Conservation (phyloP, 2,329 filamentous ascomycete species). For the Cercospora janseana region DNA sequence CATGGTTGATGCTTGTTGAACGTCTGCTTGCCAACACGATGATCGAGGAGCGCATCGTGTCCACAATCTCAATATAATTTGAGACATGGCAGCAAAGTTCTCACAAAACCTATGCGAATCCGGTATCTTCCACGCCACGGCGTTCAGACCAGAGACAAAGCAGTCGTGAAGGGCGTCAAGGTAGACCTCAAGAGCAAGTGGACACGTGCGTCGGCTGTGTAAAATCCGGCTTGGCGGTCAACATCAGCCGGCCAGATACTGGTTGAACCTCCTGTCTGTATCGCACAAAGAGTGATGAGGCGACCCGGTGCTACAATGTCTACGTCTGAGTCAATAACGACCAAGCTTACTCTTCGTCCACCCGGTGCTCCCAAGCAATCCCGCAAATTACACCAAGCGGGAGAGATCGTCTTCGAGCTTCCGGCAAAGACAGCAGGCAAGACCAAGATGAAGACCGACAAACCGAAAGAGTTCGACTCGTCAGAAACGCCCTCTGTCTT, state of each 20-base stretch:
- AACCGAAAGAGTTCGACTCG: conserved; percentile 15
- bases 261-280: no score
- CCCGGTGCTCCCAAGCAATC: not conserved
- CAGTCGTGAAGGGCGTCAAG: conserved; percentile 9
- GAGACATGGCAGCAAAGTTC: no score
- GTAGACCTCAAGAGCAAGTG: conserved; percentile 13
- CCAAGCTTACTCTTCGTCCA: not conserved
- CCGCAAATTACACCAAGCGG: not conserved
- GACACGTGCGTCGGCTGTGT: no score
- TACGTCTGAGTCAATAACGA: not conserved
- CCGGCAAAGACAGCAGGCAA: conserved; percentile 3
- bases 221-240: conserved; percentile 9
- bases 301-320: no score
- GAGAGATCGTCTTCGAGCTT: conserved; percentile 9
- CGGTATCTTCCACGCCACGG: no score
- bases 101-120: no score
- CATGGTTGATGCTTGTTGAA: not conserved
- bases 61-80: no score
- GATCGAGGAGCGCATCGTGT: no score
- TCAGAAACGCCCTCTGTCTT: conserved; percentile 11
- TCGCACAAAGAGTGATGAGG: no score
- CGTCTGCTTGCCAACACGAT: no score
- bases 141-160: no score
- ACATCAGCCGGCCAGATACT: no score
- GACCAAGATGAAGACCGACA: conserved; percentile 7